Percentiles rank a stretch among this genome's conserved stretches.
phyloP scores from a whole-genome alignment of 2,329 filamentous ascomycete genomes.

The Aureobasidium sp. region DNA sequence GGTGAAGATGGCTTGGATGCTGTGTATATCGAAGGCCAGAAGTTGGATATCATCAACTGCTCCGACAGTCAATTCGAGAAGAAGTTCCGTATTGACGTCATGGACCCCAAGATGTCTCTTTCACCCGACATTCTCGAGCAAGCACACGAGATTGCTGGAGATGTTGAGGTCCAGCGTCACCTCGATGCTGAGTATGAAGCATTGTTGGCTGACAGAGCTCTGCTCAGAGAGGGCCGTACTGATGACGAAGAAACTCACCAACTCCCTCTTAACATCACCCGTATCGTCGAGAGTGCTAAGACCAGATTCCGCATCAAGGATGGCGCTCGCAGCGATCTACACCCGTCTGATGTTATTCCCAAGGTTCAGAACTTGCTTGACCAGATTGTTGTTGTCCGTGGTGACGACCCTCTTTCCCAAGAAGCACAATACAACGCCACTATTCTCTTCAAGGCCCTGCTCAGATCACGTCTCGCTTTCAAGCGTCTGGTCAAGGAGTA shows the following conservation, averaged over 20 bases:
- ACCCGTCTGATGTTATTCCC: slow-evolving; percentile 79
- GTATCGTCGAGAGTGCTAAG: slow-evolving; percentile 85
- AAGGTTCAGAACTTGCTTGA: slow-evolving; percentile 67
- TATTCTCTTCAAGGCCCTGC: slow-evolving; percentile 81
- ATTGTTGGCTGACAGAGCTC: slow-evolving; percentile 63
- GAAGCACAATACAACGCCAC: slow-evolving; percentile 88
- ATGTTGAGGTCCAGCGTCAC: slow-evolving; percentile 76
- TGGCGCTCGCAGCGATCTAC: slow-evolving; percentile 76
- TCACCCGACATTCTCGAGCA: slow-evolving; percentile 70
- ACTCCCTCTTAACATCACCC: slow-evolving; percentile 80
- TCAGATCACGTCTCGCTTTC: slow-evolving; percentile 84
- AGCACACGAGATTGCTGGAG: slow-evolving; percentile 75
- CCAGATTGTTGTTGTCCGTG: slow-evolving; percentile 76
- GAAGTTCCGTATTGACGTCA: slow-evolving; percentile 79
- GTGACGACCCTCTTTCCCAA: slow-evolving; percentile 67
- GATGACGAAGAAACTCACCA: slow-evolving; percentile 81
- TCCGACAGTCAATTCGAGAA: slow-evolving; percentile 69
- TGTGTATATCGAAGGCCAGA: slow-evolving; percentile 86
- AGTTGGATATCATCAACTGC: slow-evolving; percentile 75
- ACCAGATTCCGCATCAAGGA: slow-evolving; percentile 86
- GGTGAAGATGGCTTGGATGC: slow-evolving; percentile 96
- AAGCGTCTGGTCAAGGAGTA: slow-evolving; percentile 84
- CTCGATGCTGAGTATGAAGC: slow-evolving; percentile 84
- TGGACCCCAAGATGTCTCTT: slow-evolving; percentile 56
- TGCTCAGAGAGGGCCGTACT: slow-evolving; percentile 61